These are phyloP conservation scores for Exophiala sp. DNA, from an alignment of 2,329 filamentous ascomycete genomes.

Conservation along the genomic window DNA sequence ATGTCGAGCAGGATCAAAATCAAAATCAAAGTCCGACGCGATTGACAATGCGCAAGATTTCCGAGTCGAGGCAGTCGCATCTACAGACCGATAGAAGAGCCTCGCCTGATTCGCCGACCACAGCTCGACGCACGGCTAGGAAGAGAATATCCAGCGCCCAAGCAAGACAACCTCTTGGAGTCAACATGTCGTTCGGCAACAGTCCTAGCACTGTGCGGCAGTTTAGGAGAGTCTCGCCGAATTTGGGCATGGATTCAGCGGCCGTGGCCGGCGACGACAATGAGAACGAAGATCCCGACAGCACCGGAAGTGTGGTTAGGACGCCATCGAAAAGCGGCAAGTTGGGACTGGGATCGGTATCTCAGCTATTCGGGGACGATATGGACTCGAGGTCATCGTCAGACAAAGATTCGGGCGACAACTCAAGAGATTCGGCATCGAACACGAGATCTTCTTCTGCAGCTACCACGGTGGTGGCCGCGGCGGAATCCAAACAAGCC, in stretches of 20 bases:
- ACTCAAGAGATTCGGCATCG: neutral
- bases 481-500: constrained; percentile 63
- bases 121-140: constrained; percentile 33
- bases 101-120: constrained; percentile 34
- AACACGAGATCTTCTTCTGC: constrained; percentile 16
- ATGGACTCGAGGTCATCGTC: constrained; percentile 1
- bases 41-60: constrained; percentile 22
- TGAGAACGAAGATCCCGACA: constrained; percentile 3
- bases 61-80: constrained; percentile 8
- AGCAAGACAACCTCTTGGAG: constrained; percentile 70
- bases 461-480: constrained; percentile 10
- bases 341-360: too few species aligned
- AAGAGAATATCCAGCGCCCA: constrained; percentile 43
- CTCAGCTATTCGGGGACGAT: neutral
- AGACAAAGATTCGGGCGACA: constrained; percentile 7
- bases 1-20: constrained; percentile 28
- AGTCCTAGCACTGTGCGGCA: constrained; percentile 84
- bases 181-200: constrained; percentile 91
- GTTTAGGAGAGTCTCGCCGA: constrained; percentile 79
- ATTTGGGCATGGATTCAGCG: constrained; percentile 34
- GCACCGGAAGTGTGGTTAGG: constrained; percentile 18
- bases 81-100: constrained; percentile 8
- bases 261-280: constrained; percentile 17
- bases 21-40: constrained; percentile 23
- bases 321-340: constrained; percentile 22